Evolutionary conservation across 106 monocot species (phyloP).

Genomic region (Cymbidium sinense): DNA sequence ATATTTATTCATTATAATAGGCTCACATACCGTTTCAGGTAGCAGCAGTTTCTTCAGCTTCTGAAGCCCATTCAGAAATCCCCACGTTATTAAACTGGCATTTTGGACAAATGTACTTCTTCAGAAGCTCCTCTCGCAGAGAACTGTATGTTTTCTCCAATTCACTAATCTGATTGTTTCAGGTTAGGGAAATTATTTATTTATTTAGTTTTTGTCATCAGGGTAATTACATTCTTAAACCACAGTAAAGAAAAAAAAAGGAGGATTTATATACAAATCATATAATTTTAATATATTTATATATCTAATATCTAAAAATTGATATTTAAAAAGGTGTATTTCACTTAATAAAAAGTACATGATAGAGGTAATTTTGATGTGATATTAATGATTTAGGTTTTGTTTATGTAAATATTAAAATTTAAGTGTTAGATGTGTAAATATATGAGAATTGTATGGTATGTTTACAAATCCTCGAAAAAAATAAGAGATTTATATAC

Average conservation of each 20-base stretch:
- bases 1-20: neutral
- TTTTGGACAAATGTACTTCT: constrained; percentile 4
- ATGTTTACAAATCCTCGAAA: no score
- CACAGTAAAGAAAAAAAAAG: neutral
- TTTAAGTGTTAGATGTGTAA: no score
- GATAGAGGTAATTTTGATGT: no score
- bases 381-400: no score
- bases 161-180: constrained; percentile 3
- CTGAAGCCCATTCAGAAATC: neutral
- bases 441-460: no score
- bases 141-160: neutral
- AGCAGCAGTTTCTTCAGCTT: neutral
- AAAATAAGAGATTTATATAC: no score
- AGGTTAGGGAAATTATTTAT: neutral
- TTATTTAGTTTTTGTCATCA: neutral
- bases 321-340: no score
- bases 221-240: neutral
- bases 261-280: neutral
- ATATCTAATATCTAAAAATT: no score
- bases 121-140: neutral
- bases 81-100: constrained; percentile 5
- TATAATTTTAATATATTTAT: neutral
- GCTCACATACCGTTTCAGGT: neutral
- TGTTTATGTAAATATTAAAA: no score
- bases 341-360: no score